These are phyloP conservation scores for Penicillium steckii DNA, from an alignment of 495 filamentous ascomycete species.

Conservation along the genomic window DNA sequence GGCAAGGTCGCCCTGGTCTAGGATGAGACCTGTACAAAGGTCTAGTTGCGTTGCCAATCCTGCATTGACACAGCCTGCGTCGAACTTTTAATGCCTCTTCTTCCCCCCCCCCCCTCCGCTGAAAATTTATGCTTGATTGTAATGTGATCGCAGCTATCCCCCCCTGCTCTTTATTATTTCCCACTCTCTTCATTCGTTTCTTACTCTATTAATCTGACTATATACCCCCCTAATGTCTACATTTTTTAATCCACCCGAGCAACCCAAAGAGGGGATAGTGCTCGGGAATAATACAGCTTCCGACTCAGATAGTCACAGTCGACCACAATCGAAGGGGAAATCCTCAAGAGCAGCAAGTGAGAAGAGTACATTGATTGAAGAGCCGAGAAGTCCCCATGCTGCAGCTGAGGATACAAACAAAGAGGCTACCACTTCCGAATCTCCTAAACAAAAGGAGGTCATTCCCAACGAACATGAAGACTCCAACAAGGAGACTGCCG, in stretches of 20 bases:
- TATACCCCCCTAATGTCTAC: constrained; percentile 12
- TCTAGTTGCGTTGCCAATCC: constrained; percentile 16
- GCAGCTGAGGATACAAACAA: constrained; percentile 9
- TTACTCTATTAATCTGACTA: not conserved
- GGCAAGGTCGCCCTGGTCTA: constrained; percentile 19
- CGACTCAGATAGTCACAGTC: constrained; percentile 3
- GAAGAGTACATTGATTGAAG: constrained; percentile 25
- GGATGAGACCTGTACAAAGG: constrained; percentile 27
- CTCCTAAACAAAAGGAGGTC: constrained; percentile 4
- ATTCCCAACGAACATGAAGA: constrained; percentile 7
- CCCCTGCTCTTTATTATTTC: not conserved
- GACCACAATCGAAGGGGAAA: not conserved
- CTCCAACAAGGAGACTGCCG: constrained; percentile 7
- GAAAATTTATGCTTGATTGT: not conserved
- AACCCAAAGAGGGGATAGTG: constrained; percentile 7
- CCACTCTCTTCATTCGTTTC: constrained; percentile 1
- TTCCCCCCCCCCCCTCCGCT: not conserved
- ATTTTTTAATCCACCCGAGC: constrained; percentile 13
- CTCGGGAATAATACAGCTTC: constrained; percentile 1
- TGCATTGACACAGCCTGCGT: not conserved
- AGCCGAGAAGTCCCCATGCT: not conserved
- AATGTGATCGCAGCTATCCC: not conserved
- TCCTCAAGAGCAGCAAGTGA: constrained; percentile 23
- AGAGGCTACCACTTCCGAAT: constrained; percentile 2
- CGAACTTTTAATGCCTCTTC: constrained; percentile 1